Evolutionary conservation across 306 rosid species (phyloP), one percentile per base, ranked within the genome.

Genomic region (Senna tora): DNA sequence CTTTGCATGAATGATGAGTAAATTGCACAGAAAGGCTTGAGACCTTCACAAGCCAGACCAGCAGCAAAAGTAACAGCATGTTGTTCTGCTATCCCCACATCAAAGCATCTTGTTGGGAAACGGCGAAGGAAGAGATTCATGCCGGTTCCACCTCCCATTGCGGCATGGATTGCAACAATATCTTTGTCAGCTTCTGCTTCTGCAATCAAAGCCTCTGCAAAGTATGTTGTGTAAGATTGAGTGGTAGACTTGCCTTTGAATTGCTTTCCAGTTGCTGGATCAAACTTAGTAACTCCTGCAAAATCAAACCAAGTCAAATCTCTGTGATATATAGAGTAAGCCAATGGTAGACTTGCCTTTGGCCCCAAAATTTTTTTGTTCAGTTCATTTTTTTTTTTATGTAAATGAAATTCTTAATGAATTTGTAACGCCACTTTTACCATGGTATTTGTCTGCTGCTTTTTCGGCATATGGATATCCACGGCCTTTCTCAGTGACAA

Each of bases 131-230:
- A 95, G 78, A 91, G 83, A 83, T 95, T 95, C 90, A 95, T 46
- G 76, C 97, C 97, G n/a, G 99, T 95, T 75, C 99, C 99, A 50
- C 97, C 97, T 76, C 99, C 97, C 99, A 95, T 95, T 12, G 99
- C 99, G 66, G 99, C 99, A 72, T 95, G 99, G 85, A 95, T 95
- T 39, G 85, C 99, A 17, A 95, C 83, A 39, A 95, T 74, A 75
- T 85, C 80, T 82, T 89, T 88, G 85, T 95, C 97, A 1, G 64
- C 85, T 78, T 91, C 94, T 9, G 99, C 99, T 87, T 95, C 97
- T 32, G 99, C 96, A 55, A 91, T 80, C 86, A 95, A 84, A 77
- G 99, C 97, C 89, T 95, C 97, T 1, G 99, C 97, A 32, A 91
- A 95, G 79, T 88, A 89, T 57, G 96, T 95, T 4, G 99, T 91